Conservation (phyloP, 2,329 filamentous ascomycete genomes). For the Ceratocystis alfenasii region DNA sequence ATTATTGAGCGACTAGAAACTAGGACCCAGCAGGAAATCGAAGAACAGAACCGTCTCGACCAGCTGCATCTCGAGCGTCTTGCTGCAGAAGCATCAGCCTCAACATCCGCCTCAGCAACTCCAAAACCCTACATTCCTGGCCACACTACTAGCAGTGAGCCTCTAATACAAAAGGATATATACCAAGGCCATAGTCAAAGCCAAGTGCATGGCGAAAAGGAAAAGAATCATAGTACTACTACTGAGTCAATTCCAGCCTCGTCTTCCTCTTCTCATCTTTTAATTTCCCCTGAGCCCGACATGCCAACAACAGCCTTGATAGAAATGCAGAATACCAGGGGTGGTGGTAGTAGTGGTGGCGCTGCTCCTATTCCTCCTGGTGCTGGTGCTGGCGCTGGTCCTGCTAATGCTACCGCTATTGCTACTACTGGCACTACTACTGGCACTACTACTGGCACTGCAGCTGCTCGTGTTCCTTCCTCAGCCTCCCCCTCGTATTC, state of each 20-base stretch:
- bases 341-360: not conserved
- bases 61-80: constrained; percentile 15
- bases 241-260: constrained; percentile 1
- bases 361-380: not conserved
- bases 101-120: not conserved
- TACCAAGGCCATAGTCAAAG: not conserved
- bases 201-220: not conserved
- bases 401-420: not conserved
- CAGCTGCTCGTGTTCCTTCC: constrained; percentile 6
- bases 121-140: not conserved
- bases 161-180: not conserved
- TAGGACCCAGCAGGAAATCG: constrained; percentile 19
- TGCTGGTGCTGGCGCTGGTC: not conserved
- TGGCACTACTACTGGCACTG: not conserved
- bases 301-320: not conserved
- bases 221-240: not conserved
- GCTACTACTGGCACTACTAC: not conserved
- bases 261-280: not conserved
- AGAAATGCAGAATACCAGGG: constrained; percentile 4
- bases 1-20: constrained; percentile 20
- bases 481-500: constrained; percentile 15
- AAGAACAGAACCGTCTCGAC: constrained; percentile 18
- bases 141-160: no score
- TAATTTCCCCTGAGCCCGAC: constrained; percentile 13
- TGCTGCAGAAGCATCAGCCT: not conserved